Percentiles rank a stretch among this genome's conserved stretches.
phyloP scores from a whole-genome alignment of 805 yeast species.

The Metschnikowia anglica region DNA sequence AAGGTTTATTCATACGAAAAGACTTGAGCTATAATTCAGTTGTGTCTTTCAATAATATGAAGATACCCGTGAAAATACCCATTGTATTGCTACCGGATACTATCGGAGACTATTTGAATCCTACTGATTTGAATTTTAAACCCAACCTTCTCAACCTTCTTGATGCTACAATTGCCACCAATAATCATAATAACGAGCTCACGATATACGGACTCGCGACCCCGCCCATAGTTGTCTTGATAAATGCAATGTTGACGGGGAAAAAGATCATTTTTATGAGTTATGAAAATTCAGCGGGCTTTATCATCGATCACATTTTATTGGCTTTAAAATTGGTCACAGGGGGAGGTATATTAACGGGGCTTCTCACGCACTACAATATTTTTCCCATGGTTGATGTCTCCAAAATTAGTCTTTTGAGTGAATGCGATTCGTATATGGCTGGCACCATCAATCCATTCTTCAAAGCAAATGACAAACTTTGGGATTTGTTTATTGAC shows the following conservation, averaged over 20 bases:
- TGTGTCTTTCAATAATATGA: conserved; percentile 39
- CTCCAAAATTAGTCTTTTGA: conserved; percentile 51
- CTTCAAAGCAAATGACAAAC: conserved; percentile 50
- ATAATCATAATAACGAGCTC: conserved; percentile 44
- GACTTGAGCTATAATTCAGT: conserved; percentile 44
- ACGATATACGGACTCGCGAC: conserved; percentile 55
- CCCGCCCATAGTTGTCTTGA: conserved; percentile 42
- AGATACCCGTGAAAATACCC: conserved; percentile 46
- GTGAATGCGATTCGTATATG: conserved; percentile 42
- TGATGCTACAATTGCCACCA: conserved; percentile 36
- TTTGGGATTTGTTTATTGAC: conserved; percentile 65
- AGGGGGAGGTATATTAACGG: conserved; percentile 44
- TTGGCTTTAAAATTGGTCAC: conserved; percentile 42
- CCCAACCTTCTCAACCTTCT: conserved; percentile 35
- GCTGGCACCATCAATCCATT: conserved; percentile 71
- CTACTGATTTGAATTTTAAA: conserved; percentile 45
- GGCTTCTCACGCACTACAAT: conserved; percentile 37
- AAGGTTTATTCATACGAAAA: conserved; percentile 41
- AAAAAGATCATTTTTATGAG: conserved; percentile 39
- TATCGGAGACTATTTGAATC: conserved; percentile 45
- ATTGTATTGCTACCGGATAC: conserved; percentile 41
- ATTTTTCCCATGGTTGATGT: conserved; percentile 63
- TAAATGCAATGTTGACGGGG: conserved; percentile 41
- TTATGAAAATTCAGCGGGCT: conserved; percentile 40
- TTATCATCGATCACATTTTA: conserved; percentile 43